Base-by-base conservation (phyloP, 1,284 basidiomycete genomes). In the Cryptococcus sp. region DNA sequence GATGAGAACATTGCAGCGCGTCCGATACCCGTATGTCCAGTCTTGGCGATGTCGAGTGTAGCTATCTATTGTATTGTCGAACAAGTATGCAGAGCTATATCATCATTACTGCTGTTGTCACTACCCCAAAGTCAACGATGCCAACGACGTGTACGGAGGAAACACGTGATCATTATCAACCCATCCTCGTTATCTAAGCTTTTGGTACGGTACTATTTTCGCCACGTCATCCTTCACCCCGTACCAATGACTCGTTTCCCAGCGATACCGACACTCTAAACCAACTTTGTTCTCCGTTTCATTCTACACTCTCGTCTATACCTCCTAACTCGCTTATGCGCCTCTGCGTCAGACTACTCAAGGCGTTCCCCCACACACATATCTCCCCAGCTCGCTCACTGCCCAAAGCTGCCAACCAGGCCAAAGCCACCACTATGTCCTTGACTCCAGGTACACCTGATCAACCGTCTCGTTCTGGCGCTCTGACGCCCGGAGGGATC, bases 401-500 rank as follows among this genome's bases (percentile, higher is more conserved):
- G 4, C 19, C 39, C 25, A 54, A 54, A 38, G 44, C 42, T 27
- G 31, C 19, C 20, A 41, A 3, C 40, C 25, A 59, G 41, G 31
- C 19, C 45, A 19, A 15, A 59, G 41, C 52, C 17, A 35, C 53
- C 17, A 35, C 53, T 8, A 70, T 70, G 70, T 72, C 68, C 3
- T 63, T 65, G 42, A 55, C 64, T 25, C 68, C 66, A 38, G 65
- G 49, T 16, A 67, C 66, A 3, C 71, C 70, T 19, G 62, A 68
- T 50, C 53, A 47, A 56, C 54, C 54, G 22, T 60, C 59, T 31
- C 47, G 47, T 41, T 56, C 69, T 16, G 69, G 69, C 31, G 65
- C 71, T 53, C 60, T 73, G 56, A 79, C 78, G 8, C 78, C 78
- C 8, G 71, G 69, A 41, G 59, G 66, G 8, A 75, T 79, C 59